These are phyloP conservation scores for Pleurotus pulmonarius DNA, from an alignment of 768 basidiomycete species.

Conservation along the genomic window DNA sequence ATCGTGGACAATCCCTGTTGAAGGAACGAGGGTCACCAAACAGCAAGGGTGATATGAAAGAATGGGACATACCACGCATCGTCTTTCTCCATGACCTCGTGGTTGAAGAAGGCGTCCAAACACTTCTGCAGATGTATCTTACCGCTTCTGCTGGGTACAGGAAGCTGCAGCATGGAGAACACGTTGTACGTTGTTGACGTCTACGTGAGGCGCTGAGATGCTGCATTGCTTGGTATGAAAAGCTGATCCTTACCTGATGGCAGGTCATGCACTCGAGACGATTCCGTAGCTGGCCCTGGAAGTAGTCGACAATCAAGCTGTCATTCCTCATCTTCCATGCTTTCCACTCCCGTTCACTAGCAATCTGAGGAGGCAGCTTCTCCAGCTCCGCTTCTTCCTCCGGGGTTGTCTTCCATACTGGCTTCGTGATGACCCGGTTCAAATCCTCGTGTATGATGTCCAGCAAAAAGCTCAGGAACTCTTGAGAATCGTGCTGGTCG, in stretches of 20 bases:
- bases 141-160: conserved; percentile 63
- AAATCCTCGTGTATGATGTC: conserved; percentile 91
- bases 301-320: conserved; percentile 92
- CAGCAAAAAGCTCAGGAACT: conserved; percentile 90
- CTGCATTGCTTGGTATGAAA: neutral
- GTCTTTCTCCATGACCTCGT: conserved; percentile 86
- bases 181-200: conserved; percentile 97
- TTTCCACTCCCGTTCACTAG: conserved; percentile 91
- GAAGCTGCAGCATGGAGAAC: conserved; percentile 92
- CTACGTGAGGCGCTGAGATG: conserved; percentile 33
- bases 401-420: conserved; percentile 58
- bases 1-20: conserved; percentile 88
- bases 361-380: conserved; percentile 78
- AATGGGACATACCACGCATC: conserved; percentile 74
- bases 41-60: neutral
- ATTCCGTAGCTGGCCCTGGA: conserved; percentile 96
- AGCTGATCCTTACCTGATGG: conserved; percentile 54
- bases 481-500: conserved; percentile 97
- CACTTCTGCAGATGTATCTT: conserved; percentile 76
- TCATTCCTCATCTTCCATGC: conserved; percentile 89
- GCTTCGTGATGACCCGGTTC: conserved; percentile 77
- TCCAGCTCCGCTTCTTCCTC: conserved; percentile 89
- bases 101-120: conserved; percentile 85
- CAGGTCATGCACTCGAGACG: conserved; percentile 88
- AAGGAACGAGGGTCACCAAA: neutral